phyloP scores from a whole-genome alignment of 2,329 filamentous ascomycete species.

The Fonsecaea monophora region DNA sequence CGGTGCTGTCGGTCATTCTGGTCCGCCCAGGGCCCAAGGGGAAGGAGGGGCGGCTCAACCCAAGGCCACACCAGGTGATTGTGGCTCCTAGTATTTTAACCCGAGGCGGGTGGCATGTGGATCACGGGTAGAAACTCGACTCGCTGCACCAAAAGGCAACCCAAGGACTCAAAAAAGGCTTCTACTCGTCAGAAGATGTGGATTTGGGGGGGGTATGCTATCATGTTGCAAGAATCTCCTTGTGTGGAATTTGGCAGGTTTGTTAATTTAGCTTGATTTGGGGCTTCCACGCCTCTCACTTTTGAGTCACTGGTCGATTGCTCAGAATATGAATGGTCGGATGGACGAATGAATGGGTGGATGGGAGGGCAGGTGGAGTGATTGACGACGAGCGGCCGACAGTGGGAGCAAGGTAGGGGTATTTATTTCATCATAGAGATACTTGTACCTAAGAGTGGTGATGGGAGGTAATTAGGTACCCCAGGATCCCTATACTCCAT shows the following conservation, averaged over 20 bases:
- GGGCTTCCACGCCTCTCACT: too few relatives aligned
- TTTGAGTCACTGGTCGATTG: background rate
- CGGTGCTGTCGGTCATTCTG: background rate
- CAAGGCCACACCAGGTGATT: slow-evolving; percentile 14
- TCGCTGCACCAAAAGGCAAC: background rate
- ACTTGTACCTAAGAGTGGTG: too few relatives aligned
- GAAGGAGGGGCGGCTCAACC: background rate
- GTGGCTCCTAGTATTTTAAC: background rate
- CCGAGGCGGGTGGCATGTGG: background rate
- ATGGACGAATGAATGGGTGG: background rate
- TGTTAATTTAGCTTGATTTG: background rate
- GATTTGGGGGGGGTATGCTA: background rate
- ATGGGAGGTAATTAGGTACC: too few relatives aligned
- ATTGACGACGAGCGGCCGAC: background rate
- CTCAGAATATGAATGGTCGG: too few relatives aligned
- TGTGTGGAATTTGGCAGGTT: background rate
- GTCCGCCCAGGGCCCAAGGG: background rate
- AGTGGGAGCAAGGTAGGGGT: background rate
- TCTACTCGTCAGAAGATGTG: background rate
- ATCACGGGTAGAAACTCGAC: background rate
- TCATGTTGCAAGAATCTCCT: background rate
- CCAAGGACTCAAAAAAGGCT: background rate
- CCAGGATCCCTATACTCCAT: too few relatives aligned
- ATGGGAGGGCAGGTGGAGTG: background rate
- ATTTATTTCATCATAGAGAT: background rate